Conservation (phyloP, 2,329 filamentous ascomycete genomes). For the Aureobasidium uvarum region DNA sequence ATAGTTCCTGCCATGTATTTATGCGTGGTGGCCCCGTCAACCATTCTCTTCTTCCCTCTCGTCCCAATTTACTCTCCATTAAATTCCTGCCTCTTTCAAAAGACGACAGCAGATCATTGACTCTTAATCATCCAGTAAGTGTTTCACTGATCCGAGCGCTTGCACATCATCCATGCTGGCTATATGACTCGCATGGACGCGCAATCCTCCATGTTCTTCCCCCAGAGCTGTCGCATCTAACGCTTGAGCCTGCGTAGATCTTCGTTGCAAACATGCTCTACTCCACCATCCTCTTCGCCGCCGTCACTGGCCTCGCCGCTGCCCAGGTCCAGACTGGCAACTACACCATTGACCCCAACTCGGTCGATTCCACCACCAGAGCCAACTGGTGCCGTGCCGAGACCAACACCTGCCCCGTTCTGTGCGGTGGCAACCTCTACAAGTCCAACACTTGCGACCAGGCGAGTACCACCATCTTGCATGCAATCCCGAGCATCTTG, state of each 20-base stretch:
- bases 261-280: slow-evolving; percentile 47
- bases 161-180: background rate
- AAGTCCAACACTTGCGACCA: slow-evolving; percentile 55
- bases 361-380: slow-evolving; percentile 41
- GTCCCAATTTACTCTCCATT: background rate
- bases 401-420: slow-evolving; percentile 58
- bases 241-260: slow-evolving; percentile 26
- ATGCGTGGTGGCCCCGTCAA: slow-evolving; percentile 12
- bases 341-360: slow-evolving; percentile 45
- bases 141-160: background rate
- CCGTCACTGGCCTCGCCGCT: slow-evolving; percentile 46
- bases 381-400: slow-evolving; percentile 59
- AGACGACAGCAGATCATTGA: slow-evolving; percentile 14
- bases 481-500: background rate
- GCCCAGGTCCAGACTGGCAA: slow-evolving; percentile 42
- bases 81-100: background rate
- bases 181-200: slow-evolving; percentile 17
- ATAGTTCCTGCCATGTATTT: slow-evolving; percentile 18
- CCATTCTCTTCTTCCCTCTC: slow-evolving; percentile 6
- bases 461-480: slow-evolving; percentile 46
- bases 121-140: slow-evolving; percentile 23
- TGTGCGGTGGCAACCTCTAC: slow-evolving; percentile 55
- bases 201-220: slow-evolving; percentile 9
- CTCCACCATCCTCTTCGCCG: slow-evolving; percentile 48
- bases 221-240: slow-evolving; percentile 24